Evolutionary conservation across 352 stramenopile genomes (phyloP).

Genomic region (Pythium grandisporangium): DNA sequence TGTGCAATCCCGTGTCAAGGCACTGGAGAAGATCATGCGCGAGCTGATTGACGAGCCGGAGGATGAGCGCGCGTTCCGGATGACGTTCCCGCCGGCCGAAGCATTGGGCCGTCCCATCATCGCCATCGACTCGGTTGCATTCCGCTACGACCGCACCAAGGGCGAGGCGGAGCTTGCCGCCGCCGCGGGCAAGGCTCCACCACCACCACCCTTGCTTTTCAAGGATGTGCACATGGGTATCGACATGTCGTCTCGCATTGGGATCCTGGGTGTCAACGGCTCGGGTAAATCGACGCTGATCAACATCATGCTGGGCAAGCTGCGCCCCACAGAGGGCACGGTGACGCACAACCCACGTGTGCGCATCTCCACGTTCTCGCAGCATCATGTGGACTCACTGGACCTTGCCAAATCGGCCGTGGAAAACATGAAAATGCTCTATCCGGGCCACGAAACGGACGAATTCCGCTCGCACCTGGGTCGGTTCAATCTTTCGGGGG

Average conservation of each 20-base stretch:
- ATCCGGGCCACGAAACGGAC: conserved; percentile 70
- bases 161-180: too few relatives aligned
- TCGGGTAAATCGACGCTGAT: conserved; percentile 94
- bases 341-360: conserved; percentile 88
- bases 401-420: conserved; percentile 87
- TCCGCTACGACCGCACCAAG: conserved; percentile 69
- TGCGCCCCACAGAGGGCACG: conserved; percentile 78
- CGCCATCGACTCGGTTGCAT: conserved; percentile 85
- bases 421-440: conserved; percentile 88
- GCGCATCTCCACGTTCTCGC: conserved; percentile 94
- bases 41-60: conserved; percentile 90
- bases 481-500: conserved; percentile 94
- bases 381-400: conserved; percentile 95
- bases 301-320: conserved; percentile 95
- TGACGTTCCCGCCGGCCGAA: conserved; percentile 93
- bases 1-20: conserved; percentile 96
- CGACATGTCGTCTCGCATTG: conserved; percentile 92
- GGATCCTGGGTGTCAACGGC: conserved; percentile 89
- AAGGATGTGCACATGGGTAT: conserved; percentile 94
- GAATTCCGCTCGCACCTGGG: conserved; percentile 94
- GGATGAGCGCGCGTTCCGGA: conserved; percentile 91
- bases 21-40: conserved; percentile 78
- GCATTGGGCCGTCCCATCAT: conserved; percentile 94
- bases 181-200: too few relatives aligned
- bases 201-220: conserved; percentile 55